Evolutionary conservation across 305 asterid genomes (phyloP), one percentile per base, ranked within the genome.

Genomic region (Fraxinus nigra): DNA sequence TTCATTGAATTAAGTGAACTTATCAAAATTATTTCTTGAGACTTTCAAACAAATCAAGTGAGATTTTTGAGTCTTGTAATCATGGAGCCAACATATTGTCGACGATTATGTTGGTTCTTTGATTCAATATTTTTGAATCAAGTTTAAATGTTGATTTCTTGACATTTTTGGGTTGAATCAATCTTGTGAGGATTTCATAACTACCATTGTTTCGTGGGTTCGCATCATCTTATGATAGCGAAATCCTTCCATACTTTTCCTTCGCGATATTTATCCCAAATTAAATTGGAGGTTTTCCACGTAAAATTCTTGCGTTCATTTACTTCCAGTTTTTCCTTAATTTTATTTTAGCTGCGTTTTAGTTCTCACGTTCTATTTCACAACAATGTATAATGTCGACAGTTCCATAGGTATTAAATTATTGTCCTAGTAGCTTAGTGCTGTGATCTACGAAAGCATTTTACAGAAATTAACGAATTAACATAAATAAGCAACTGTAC

Each of bases 401-500:
- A 40, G 48, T 9, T 61, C 14, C 32, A 20, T 59, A 59, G 24
- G 24, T 20, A 59, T 61, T 2, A 22, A 61, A 61, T 22, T 7
- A 22, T 18, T 61, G 32, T 61, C 32, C 70, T 61, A 7, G 70
- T 61, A 22, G 70, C 14, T 59, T 9, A 61, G 30, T 7, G 11
- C 9, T 61, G 70, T 61, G 70, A 61, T 7, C 61, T 56, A 65
- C 70, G 40, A 76, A 85, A 78, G 48, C 61, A 16, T 78, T 51
- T 74, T 61, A 46, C 26, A 79, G 22, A 33, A 80, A 30, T 78
- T 75, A 78, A 74, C 26, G 76, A 74, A 8, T 75, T 46, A 79
- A 40, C 81, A 85, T 87, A 78, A 78, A 54, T 16, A 40, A 79
- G 75, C 75, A 85, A 48, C 79, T 28, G 54, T 34, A 79, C 6